Evolutionary conservation across 2,329 filamentous ascomycete species (phyloP), one percentile per base, ranked within the genome.

Genomic region (Hypoxylon sp.): DNA sequence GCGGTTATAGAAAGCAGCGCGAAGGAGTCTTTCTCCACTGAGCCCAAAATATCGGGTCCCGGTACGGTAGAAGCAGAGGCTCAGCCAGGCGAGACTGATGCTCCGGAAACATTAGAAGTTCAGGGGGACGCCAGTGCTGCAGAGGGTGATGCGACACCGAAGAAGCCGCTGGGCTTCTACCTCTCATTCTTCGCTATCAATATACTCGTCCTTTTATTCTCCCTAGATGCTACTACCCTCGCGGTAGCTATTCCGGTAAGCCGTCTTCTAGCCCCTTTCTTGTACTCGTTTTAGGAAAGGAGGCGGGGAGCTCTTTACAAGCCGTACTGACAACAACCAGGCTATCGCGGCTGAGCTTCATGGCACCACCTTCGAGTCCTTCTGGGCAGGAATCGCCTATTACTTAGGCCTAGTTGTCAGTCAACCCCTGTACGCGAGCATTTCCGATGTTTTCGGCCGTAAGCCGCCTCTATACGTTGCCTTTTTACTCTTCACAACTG

Each of bases 381-480:
- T 81, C 74, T 65, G 81, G 80, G 66, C 83, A 60, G 69, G 76
- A 61, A 70, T 84, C 74, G 62, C 75, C 6, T 76, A 71, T 48
- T 68, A 71, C 8, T 61, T 77, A 2, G 72, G 66, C 17, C 72
- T 75, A 35, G 72, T 75, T 29, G 59, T 76, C 29, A 74, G 72
- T 10, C 71, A 75, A 35, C 75, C 75, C 2, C 50, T 76, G 15
- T 77, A 73, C 46, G 70, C 72, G 39, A 76, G 70, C 52, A 62
- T 77, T 15, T 79, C 78, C 15, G 73, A 78, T 35, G 66, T 76
- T 3, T 69, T 79, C 10, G 78, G 78, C 21, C 77, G 78, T 37
- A 79, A 78, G 53, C 64, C 67, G 1, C 73, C 74, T 7, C 72
- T 80, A 8, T 75, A 78, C 48, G 62, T 73, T 13, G 71, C 75